A percentile compares a stretch with the other conserved stretches of the same genome.
These are phyloP conservation scores for Craterostigma plantagineum DNA, from an alignment of 257 asterid genomes.

Conservation along the genomic window DNA sequence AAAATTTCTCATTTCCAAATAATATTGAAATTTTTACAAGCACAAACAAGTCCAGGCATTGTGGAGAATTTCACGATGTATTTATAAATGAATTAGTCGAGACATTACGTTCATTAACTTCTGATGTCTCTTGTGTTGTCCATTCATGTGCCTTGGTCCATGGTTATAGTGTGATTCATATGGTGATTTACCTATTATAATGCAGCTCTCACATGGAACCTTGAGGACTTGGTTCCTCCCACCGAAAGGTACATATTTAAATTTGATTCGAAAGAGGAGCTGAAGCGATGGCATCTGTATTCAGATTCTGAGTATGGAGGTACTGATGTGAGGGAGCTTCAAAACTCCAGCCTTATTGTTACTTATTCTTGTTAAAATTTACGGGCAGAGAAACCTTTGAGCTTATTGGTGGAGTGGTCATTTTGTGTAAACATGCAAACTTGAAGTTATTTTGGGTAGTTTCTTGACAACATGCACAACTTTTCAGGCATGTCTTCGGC, in stretches of 20 bases:
- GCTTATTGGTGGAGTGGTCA: too few relatives aligned
- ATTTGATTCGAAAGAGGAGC: conserved; percentile 68
- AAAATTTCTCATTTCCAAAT: too few relatives aligned
- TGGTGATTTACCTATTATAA: conserved; percentile 6
- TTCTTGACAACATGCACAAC: conserved; percentile 2
- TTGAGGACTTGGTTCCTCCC: conserved; percentile 78
- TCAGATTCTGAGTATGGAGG: conserved; percentile 98
- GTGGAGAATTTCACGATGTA: too few relatives aligned
- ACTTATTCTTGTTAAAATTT: neutral
- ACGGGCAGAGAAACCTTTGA: too few relatives aligned
- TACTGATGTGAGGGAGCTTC: conserved; percentile 7
- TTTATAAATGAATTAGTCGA: too few relatives aligned
- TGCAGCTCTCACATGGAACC: conserved; percentile 80
- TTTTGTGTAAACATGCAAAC: too few relatives aligned
- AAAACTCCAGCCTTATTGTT: neutral
- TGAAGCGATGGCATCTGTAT: conserved; percentile 78
- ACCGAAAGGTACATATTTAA: conserved; percentile 54
- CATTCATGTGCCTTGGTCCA: too few relatives aligned
- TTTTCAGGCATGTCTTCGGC: conserved; percentile 85
- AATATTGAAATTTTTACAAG: too few relatives aligned
- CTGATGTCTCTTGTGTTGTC: neutral
- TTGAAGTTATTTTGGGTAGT: neutral
- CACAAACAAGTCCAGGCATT: too few relatives aligned
- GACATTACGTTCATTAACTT: neutral
- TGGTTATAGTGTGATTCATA: too few relatives aligned